Evolutionary conservation across 495 filamentous ascomycete genomes (phyloP).

Genomic region (Podospora anserina): DNA sequence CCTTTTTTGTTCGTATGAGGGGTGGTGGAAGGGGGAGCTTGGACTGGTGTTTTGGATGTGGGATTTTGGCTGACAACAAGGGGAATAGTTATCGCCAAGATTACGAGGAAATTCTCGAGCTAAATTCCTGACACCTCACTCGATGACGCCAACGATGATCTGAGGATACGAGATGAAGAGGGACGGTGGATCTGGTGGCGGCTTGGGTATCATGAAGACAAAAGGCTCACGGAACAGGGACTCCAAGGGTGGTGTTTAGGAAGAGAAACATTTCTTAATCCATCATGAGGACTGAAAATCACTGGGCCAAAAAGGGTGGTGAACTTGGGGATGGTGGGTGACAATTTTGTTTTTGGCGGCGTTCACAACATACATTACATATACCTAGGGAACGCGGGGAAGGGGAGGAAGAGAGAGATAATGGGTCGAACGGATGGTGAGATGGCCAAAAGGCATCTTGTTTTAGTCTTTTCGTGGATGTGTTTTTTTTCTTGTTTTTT

Average conservation of each 20-base stretch:
- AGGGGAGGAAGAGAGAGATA: neutral
- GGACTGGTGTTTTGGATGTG: no score
- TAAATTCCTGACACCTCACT: constrained; percentile 30
- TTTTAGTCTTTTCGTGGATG: neutral
- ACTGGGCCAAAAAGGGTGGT: neutral
- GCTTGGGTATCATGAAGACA: no score
- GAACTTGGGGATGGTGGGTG: neutral
- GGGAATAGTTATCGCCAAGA: constrained; percentile 84
- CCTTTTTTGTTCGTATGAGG: no score
- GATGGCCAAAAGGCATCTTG: neutral
- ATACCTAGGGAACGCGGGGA: neutral
- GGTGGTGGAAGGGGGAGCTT: no score
- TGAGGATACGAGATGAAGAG: neutral
- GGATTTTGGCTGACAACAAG: neutral
- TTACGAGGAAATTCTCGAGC: constrained; percentile 85
- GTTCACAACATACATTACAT: neutral
- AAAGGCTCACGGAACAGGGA: no score
- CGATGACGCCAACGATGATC: neutral
- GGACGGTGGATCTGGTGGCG: no score
- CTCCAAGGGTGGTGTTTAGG: no score
- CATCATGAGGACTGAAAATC: neutral
- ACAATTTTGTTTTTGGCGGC: neutral
- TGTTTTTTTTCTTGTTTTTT: neutral
- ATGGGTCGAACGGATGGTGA: neutral
- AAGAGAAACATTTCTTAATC: neutral